Conservation (phyloP, 2,329 filamentous ascomycete species). For the Ophiobolus disseminans region DNA sequence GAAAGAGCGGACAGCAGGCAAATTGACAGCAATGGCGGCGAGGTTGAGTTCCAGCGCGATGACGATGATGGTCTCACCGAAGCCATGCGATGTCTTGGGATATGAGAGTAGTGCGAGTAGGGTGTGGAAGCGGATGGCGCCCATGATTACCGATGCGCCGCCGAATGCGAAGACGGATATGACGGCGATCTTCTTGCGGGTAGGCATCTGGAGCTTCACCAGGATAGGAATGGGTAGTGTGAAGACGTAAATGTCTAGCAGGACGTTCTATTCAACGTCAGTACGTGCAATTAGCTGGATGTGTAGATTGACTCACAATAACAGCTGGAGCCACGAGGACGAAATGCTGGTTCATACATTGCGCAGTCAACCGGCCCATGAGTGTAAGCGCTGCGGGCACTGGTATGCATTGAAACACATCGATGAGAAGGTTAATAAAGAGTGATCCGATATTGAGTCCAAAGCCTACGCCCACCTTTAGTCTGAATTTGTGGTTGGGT, state of each 20-base stretch:
- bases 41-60: constrained; percentile 41
- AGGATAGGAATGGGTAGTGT: constrained; percentile 28
- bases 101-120: constrained; percentile 29
- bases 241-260: constrained; percentile 30
- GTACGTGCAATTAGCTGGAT: neutral
- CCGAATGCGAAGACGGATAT: constrained; percentile 39
- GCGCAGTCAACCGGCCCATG: constrained; percentile 24
- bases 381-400: constrained; percentile 37
- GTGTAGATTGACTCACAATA: constrained; percentile 16
- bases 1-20: constrained; percentile 21
- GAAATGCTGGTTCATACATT: constrained; percentile 32
- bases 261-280: constrained; percentile 20
- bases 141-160: constrained; percentile 31
- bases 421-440: constrained; percentile 33
- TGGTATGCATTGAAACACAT: constrained; percentile 41
- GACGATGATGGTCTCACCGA: constrained; percentile 44
- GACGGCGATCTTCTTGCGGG: constrained; percentile 24
- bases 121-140: constrained; percentile 25
- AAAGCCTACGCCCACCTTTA: constrained; percentile 31
- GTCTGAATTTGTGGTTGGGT: constrained; percentile 27
- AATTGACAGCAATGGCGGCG: constrained; percentile 43
- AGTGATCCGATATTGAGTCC: constrained; percentile 33
- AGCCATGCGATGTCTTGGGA: constrained; percentile 32
- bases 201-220: constrained; percentile 22
- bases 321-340: constrained; percentile 37